Evolutionary conservation across 2,329 filamentous ascomycete genomes (phyloP).

Genomic region (Aspergillus glaucus): DNA sequence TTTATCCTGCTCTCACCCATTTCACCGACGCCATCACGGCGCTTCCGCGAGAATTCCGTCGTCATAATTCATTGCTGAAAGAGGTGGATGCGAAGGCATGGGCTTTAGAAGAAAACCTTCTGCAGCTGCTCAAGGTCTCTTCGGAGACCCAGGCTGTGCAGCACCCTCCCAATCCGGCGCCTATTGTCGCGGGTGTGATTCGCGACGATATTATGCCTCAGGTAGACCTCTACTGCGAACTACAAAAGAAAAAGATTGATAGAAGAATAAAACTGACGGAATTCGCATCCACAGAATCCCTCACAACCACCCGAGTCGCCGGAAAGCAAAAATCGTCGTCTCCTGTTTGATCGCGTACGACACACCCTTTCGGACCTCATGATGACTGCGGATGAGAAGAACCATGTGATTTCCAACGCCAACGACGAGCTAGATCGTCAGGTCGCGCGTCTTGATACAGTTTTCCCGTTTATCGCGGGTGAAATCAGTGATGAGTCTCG

Average conservation of each 20-base stretch:
- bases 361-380: slow-evolving; percentile 77
- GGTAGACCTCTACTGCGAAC: neutral
- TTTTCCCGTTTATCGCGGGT: slow-evolving; percentile 76
- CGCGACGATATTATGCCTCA: slow-evolving; percentile 27
- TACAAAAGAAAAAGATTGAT: neutral
- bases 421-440: slow-evolving; percentile 85
- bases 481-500: slow-evolving; percentile 95
- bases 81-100: slow-evolving; percentile 98
- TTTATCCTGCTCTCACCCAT: slow-evolving; percentile 62
- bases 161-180: slow-evolving; percentile 28
- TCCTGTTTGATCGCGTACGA: slow-evolving; percentile 71
- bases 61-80: slow-evolving; percentile 91
- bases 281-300: slow-evolving; percentile 16
- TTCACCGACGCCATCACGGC: slow-evolving; percentile 91
- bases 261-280: neutral
- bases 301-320: slow-evolving; percentile 26
- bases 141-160: slow-evolving; percentile 29
- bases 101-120: slow-evolving; percentile 74
- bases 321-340: slow-evolving; percentile 45
- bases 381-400: slow-evolving; percentile 91
- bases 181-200: slow-evolving; percentile 28
- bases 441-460: slow-evolving; percentile 73
- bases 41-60: slow-evolving; percentile 87
- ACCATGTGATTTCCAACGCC: slow-evolving; percentile 88
- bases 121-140: slow-evolving; percentile 57